These are phyloP conservation scores for Wallacemonas collosoma DNA, from an alignment of 208 protist genomes.

Conservation along the genomic window DNA sequence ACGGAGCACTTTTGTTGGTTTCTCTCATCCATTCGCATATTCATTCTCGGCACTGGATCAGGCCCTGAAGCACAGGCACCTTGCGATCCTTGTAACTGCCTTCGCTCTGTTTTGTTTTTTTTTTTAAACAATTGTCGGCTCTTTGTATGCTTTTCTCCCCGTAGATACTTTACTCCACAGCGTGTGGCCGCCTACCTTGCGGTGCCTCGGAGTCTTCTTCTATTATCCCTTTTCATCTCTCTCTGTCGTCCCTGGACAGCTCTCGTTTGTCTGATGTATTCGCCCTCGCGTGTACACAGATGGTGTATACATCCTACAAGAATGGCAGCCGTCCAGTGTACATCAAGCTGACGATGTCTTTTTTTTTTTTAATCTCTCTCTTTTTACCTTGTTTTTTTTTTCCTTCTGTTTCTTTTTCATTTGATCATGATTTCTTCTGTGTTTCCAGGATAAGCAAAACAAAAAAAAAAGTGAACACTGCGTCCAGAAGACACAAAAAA, in stretches of 20 bases:
- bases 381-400: conserved; percentile 9
- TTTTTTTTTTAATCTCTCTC: neutral
- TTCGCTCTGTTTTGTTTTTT: conserved; percentile 15
- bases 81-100: neutral
- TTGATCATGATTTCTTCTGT: conserved; percentile 13
- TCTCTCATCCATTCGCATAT: conserved; percentile 16
- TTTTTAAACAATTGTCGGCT: neutral
- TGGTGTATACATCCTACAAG: no score
- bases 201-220: neutral
- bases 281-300: no score
- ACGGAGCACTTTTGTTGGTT: conserved; percentile 15
- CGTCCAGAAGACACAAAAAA: no score
- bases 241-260: neutral
- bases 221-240: neutral
- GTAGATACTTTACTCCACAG: conserved; percentile 7
- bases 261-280: neutral
- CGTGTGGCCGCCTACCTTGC: neutral
- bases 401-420: conserved; percentile 17
- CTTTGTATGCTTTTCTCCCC: neutral
- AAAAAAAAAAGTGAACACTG: no score
- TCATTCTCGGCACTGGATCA: conserved; percentile 17
- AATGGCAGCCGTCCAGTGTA: no score
- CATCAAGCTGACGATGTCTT: no score
- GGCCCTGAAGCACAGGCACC: neutral
- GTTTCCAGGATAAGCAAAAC: neutral